A percentile compares a stretch with the other conserved stretches of the same genome.
Conservation (phyloP, 2,329 filamentous ascomycete genomes). For the Gyromitra esculenta region DNA sequence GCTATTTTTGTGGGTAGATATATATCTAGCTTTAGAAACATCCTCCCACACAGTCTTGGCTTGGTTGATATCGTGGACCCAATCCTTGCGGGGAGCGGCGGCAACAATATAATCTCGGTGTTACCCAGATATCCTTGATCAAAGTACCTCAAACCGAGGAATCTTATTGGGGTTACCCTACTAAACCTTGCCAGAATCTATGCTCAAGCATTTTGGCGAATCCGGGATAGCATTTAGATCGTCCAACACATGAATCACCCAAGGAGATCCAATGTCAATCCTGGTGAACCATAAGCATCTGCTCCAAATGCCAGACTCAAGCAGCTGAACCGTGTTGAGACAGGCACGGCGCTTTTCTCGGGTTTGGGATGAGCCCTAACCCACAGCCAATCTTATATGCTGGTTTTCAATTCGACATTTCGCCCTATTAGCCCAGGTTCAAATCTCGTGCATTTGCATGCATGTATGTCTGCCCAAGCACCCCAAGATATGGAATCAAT, state of each 20-base stretch:
- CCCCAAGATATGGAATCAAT: neutral
- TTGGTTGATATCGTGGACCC: conserved; percentile 8
- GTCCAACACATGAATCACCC: neutral
- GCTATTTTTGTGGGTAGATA: neutral
- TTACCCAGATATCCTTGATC: neutral
- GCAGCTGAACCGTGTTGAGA: neutral
- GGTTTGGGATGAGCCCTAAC: neutral
- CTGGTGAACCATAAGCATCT: neutral
- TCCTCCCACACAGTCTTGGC: neutral
- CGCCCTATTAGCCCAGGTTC: neutral
- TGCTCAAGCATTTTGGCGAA: neutral
- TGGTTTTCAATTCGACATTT: neutral
- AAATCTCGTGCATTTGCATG: neutral
- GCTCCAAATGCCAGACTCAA: neutral
- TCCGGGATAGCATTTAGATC: neutral
- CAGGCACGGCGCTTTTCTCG: neutral
- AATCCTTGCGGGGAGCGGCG: neutral
- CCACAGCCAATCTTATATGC: neutral
- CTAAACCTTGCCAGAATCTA: neutral
- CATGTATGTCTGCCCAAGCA: neutral
- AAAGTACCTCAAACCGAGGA: neutral
- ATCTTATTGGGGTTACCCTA: neutral
- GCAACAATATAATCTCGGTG: neutral
- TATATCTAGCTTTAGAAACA: neutral
- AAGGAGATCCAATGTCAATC: neutral